Evolutionary conservation across 331 rosid genomes (phyloP), one percentile per base, ranked within the genome.

Genomic region (Stylosanthes scabra): DNA sequence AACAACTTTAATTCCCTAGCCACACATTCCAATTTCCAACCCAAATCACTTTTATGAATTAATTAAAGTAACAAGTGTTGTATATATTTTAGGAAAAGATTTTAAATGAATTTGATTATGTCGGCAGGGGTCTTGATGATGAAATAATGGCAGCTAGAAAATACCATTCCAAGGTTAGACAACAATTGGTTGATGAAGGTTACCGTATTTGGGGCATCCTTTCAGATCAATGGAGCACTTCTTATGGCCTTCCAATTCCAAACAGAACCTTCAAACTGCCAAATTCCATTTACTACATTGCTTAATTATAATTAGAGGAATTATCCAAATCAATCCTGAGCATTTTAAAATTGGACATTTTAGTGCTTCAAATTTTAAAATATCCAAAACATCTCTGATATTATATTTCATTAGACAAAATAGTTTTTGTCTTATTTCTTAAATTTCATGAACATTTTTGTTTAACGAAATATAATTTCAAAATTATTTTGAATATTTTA

Each of bases 221-320:
- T 3, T 89, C 89, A 67, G 96, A 86, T 58, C 93, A 84, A 52
- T 87, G 92, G 90, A 91, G 92, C 84, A 88, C 89, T 13, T 83
- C 88, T 75, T 85, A 88, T 29, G 96, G 93, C 2, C 77, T 75
- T 79, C 88, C 96, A 42, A 8, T 39, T 28, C 78, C 83, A 1
- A 74, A 84, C 71, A 83, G 93, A 76, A 75, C 86, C 76, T 90
- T 88, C 80, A 86, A 86, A 75, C 79, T 88, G 37, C 90, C 93
- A 3, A 86, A 90, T 63, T 84, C 88, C 66, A 86, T 90, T 50
- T 86, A 70, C 50, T 70, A 52, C 56, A 42, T 83, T 2, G 68
- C 86, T 28, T 81, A 71, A 41, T 12, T 47, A 67, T 59, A 31
- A 31, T 31, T 46, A 13, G 4, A 12, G 4, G 46, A 6, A 47